These are phyloP conservation scores for Ogataea hybrid DNA, from an alignment of 1,139 yeast genomes.

Conservation along the genomic window DNA sequence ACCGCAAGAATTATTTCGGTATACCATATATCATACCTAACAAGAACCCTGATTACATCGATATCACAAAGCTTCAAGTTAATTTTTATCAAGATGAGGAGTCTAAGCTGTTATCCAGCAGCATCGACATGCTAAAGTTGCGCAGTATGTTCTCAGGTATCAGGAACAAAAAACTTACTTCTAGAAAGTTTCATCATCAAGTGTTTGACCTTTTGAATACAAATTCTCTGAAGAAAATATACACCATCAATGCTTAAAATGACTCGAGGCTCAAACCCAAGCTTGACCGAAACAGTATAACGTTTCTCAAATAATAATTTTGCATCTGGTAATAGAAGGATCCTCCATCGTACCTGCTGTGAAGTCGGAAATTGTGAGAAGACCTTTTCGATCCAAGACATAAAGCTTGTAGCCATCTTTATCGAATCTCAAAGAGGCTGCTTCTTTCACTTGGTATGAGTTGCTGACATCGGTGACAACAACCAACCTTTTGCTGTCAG, in stretches of 20 bases:
- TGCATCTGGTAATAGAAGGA: conserved; percentile 77
- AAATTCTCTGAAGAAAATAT: conserved; percentile 14
- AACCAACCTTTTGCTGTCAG: too few relatives aligned
- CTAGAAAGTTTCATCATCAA: conserved; percentile 51
- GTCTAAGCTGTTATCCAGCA: conserved; percentile 16
- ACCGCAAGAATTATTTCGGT: conserved; percentile 8
- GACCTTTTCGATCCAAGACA: conserved; percentile 77
- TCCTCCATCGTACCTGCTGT: conserved; percentile 81
- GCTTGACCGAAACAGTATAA: background rate
- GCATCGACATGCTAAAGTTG: background rate
- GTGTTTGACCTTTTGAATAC: conserved; percentile 52
- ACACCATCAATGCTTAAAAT: conserved; percentile 16
- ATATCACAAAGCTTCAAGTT: conserved; percentile 25
- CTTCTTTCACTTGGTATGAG: conserved; percentile 58
- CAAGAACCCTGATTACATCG: conserved; percentile 17
- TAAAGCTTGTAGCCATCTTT: conserved; percentile 78
- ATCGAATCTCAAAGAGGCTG: conserved; percentile 75
- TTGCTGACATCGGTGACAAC: too few relatives aligned
- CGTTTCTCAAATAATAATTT: conserved; percentile 41
- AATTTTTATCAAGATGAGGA: conserved; percentile 23
- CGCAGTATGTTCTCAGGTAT: conserved; percentile 22
- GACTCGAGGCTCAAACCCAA: too few relatives aligned
- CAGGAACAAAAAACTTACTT: conserved; percentile 39
- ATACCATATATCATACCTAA: conserved; percentile 6
- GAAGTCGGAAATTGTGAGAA: conserved; percentile 76